Base-by-base conservation (phyloP, 2,329 filamentous ascomycete genomes). In the Chaetomium globosum region DNA sequence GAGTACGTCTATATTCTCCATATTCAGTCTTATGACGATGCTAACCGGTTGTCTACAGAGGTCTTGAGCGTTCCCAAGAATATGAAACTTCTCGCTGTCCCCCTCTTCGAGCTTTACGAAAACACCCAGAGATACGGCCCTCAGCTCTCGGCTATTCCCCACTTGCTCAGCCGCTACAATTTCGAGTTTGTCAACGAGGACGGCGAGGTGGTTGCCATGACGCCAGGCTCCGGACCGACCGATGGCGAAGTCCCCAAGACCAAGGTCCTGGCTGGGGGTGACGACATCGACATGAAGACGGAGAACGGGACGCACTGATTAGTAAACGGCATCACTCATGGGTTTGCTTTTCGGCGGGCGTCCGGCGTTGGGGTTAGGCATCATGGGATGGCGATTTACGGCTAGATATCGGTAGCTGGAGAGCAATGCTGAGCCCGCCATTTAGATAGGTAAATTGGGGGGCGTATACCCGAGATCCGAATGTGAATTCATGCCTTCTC, bases 61-160 rank as follows among this genome's bases (percentile, higher is more conserved):
- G 91, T 98, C 16, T 85, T 99, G 52, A 96, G 91, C 74, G 95
- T 99, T 9, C 95, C 95, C 0, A 99, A 99, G 82, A 99, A 99
- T 80, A 98, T 99, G 95, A 99, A 99, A 77, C 87, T 99, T 28
- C 89, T 99, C 49, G 95, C 95, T 1, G 95, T 99, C 1, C 95
- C 95, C 0, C 84, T 99, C 0, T 98, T 98, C 79, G 95, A 99
- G 80, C 87, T 99, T 48, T 99, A 99, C 81, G 95, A 99, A 74
- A 99, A 99, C 78, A 97, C 92, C 0, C 90, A 89, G 13, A 85
- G 95, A 66, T 99, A 99, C 76, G 95, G 95, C 0, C 95, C 95
- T 4, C 95, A 99, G 76, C 87, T 99, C 19, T 96, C 93, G 1
- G 95, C 95, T 0, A 98, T 99, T 64, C 95, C 95, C 0, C 95